Evolutionary conservation across 179 eudicot genomes (phyloP), one percentile per base, ranked within the genome.

Genomic region (Corrigiola litoralis): DNA sequence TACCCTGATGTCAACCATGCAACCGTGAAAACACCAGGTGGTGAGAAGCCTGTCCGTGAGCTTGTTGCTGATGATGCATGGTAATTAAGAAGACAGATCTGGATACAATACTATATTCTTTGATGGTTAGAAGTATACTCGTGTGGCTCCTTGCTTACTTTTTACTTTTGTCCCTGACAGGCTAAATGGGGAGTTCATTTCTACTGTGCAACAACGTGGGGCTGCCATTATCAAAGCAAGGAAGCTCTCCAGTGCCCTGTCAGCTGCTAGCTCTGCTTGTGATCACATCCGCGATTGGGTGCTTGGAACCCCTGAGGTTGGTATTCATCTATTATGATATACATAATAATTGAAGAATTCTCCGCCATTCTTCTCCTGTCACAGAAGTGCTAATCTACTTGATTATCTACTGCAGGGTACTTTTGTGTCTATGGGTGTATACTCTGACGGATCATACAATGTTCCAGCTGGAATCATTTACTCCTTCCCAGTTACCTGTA

Each of bases 1-100:
- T 90, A 90, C 69, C 97, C 97, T 63, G 97, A 90, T 82, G 97
- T 88, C 73, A 86, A 79, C 81, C 97, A 90, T 68, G 95, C 97
- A 5, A 88, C 88, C 13, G 92, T 88, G 41, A 86, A 79, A 50
- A 87, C 94, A 48, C 73, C 80, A 58, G 77, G 84, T 67, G 92
- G 92, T 20, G 92, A 81, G 10, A 90, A 90, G 78, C 72, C 92
- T 51, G 95, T 81, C 12, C 84, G 92, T 18, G 88, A 75, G 73
- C 95, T 90, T 67, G 85, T 90, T 69, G 80, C 81, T 41, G 87
- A 90, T 72, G 95, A 90, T 69, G 87, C 75, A 72, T 90, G 97
- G 97, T 91, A 78, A 38, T 76, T 67, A 56, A 11, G 37, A 37
- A 53, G 38, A 27, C 17, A 11, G 28, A 21, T 13, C 27, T 7